phyloP scores from a whole-genome alignment of 2,329 filamentous ascomycete genomes.

The Fusarium ambrosium region DNA sequence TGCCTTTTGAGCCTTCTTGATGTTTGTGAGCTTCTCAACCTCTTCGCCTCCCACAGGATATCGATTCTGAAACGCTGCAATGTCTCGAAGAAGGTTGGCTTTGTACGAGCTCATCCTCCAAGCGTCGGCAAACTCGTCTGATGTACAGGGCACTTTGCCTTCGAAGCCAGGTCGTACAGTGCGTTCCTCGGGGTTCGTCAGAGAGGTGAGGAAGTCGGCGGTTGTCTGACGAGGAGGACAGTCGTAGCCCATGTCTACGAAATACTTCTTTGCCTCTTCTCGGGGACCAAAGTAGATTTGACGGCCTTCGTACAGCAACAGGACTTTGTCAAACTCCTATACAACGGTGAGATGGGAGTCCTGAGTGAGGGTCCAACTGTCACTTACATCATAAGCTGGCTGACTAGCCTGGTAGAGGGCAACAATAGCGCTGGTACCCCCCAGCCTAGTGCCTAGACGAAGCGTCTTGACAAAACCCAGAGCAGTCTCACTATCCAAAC shows the following conservation, averaged over 20 bases:
- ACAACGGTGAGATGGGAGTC: neutral
- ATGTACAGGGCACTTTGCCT: slow-evolving; percentile 48
- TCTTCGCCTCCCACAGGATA: slow-evolving; percentile 36
- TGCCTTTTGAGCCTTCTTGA: slow-evolving; percentile 30
- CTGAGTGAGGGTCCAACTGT: neutral
- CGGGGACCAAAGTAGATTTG: slow-evolving; percentile 64
- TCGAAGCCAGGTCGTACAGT: slow-evolving; percentile 50
- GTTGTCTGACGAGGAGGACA: slow-evolving; percentile 70
- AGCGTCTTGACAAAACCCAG: slow-evolving; percentile 40
- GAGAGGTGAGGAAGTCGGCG: slow-evolving; percentile 75
- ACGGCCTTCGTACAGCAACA: slow-evolving; percentile 75
- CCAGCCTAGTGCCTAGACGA: slow-evolving; percentile 69
- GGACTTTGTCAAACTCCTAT: slow-evolving; percentile 72
- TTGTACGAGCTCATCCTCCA: slow-evolving; percentile 48
- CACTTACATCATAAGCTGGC: slow-evolving; percentile 49
- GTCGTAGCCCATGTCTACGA: slow-evolving; percentile 64
- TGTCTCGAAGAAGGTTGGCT: slow-evolving; percentile 33
- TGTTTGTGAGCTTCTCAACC: slow-evolving; percentile 1
- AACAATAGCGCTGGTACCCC: slow-evolving; percentile 68
- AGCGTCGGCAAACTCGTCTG: slow-evolving; percentile 52
- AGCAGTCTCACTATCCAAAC: slow-evolving; percentile 43
- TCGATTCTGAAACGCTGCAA: slow-evolving; percentile 10
- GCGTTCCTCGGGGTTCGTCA: slow-evolving; percentile 56
- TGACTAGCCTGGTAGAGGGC: slow-evolving; percentile 73
- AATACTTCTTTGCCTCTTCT: slow-evolving; percentile 39